Percentiles rank a stretch among this genome's conserved stretches.
phyloP scores from a whole-genome alignment of 495 filamentous ascomycete genomes.

The Aspergillus asperescens region DNA sequence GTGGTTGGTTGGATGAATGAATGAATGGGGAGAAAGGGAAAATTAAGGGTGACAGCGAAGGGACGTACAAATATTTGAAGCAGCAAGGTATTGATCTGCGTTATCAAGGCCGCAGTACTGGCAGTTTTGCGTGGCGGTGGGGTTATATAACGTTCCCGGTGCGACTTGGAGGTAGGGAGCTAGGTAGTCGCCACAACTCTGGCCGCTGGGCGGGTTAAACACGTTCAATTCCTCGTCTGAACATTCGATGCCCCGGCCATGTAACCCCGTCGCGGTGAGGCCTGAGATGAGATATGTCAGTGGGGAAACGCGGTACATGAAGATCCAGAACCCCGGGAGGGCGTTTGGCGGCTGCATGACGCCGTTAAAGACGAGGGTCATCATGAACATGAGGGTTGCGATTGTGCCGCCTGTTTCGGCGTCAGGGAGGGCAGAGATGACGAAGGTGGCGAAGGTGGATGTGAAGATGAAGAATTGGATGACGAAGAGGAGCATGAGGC shows the following conservation, averaged over 20 bases:
- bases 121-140: conserved; percentile 35
- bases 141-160: conserved; percentile 43
- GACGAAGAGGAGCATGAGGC: conserved; percentile 49
- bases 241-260: conserved; percentile 41
- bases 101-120: conserved; percentile 42
- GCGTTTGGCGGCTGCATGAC: conserved; percentile 49
- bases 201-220: conserved; percentile 46
- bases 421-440: conserved; percentile 46
- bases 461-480: conserved; percentile 64
- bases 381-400: conserved; percentile 55
- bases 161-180: conserved; percentile 27
- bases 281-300: conserved; percentile 56
- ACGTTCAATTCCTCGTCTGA: conserved; percentile 42
- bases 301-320: conserved; percentile 52
- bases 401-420: conserved; percentile 53
- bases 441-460: conserved; percentile 59
- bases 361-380: conserved; percentile 59
- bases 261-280: conserved; percentile 45
- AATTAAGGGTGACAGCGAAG: background rate
- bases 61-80: conserved; percentile 42
- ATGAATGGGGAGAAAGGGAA: background rate
- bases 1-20: background rate
- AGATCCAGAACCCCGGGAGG: conserved; percentile 54
- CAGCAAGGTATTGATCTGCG: conserved; percentile 45
- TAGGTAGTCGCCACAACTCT: conserved; percentile 48